Evolutionary conservation across 2,329 filamentous ascomycete genomes (phyloP).

Genomic region (Phaeosphaeriaceae sp.): DNA sequence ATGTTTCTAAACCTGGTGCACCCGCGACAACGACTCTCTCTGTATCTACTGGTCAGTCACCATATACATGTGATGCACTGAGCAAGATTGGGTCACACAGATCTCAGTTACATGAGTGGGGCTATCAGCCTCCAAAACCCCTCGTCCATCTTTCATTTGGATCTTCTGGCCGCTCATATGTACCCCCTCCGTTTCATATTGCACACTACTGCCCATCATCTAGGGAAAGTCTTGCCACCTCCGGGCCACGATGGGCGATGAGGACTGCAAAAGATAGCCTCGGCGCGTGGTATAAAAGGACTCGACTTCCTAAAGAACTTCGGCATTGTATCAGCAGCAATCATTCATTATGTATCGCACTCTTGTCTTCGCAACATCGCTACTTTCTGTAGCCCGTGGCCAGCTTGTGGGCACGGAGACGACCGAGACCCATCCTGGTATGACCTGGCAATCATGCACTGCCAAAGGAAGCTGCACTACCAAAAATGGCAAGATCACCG

Average conservation of each 20-base stretch:
- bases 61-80: not conserved
- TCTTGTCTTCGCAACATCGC: constrained; percentile 52
- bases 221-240: constrained; percentile 1
- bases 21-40: not conserved
- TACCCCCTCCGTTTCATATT: constrained; percentile 8
- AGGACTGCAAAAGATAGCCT: not conserved
- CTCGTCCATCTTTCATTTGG: constrained; percentile 8
- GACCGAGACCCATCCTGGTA: constrained; percentile 48
- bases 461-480: constrained; percentile 45
- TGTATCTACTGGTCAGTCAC: not conserved
- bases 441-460: constrained; percentile 48
- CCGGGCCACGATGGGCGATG: constrained; percentile 7
- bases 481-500: constrained; percentile 43
- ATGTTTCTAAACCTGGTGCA: not conserved
- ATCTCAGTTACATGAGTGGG: constrained; percentile 5
- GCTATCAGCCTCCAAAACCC: constrained; percentile 3
- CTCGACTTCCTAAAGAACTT: not conserved
- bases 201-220: constrained; percentile 5
- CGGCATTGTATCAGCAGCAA: constrained; percentile 7
- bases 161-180: constrained; percentile 12
- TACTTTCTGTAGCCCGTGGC: constrained; percentile 53
- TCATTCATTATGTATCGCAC: constrained; percentile 33
- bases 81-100: constrained; percentile 10
- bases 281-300: constrained; percentile 16
- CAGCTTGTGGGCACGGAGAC: constrained; percentile 52